Conservation (phyloP, 306 rosid genomes). For the peach (Prunus persica) region Prunus_persica_NCBIv2 NC_034012.1:10782001-10782500, state of each 20-base stretch:
- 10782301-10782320: slow-evolving; percentile 26
- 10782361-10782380: slow-evolving; percentile 14
- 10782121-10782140: slow-evolving; percentile 80
- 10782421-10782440: background rate
- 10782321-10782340: slow-evolving; percentile 29
- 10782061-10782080: slow-evolving; percentile 62
- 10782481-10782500: slow-evolving; percentile 21
- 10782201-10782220: slow-evolving; percentile 28
- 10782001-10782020: slow-evolving; percentile 5
- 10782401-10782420: background rate
- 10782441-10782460: slow-evolving; percentile 16
- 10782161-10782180: slow-evolving; percentile 75
- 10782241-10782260: slow-evolving; percentile 65
- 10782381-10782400: slow-evolving; percentile 21
- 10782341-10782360: slow-evolving; percentile 26
- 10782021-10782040: slow-evolving; percentile 60
- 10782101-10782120: slow-evolving; percentile 81
- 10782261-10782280: slow-evolving; percentile 36
- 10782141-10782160: slow-evolving; percentile 77
- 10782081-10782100: slow-evolving; percentile 72
- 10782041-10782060: slow-evolving; percentile 72
- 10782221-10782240: slow-evolving; percentile 40
- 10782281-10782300: slow-evolving; percentile 8
- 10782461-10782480: slow-evolving; percentile 10
- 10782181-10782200: slow-evolving; percentile 42